A percentile compares a stretch with the other conserved stretches of the same genome.
Conservation (phyloP, 371 early-diverging fungal genomes). For the Paramicrosporidium saccamoebae region DNA sequence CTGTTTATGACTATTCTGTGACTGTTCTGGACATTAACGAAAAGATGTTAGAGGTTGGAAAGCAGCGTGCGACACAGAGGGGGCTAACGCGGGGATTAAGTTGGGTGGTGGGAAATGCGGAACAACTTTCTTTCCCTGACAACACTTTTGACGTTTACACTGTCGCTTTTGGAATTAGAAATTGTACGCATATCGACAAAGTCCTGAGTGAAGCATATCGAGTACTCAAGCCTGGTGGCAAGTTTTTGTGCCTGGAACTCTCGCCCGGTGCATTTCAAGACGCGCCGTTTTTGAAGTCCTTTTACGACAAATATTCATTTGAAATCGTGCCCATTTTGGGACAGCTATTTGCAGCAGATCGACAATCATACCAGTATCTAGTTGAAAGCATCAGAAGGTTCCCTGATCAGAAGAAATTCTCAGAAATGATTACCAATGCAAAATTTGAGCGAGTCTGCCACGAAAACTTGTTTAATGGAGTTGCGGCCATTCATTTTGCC, state of each 20-base stretch:
- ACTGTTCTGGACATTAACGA: constrained; percentile 77
- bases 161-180: constrained; percentile 84
- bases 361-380: constrained; percentile 77
- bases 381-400: constrained; percentile 89
- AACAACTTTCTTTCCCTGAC: constrained; percentile 34
- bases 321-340: constrained; percentile 70
- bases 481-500: constrained; percentile 75
- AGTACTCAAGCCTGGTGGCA: constrained; percentile 71
- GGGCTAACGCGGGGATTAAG: constrained; percentile 2
- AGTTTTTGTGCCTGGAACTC: constrained; percentile 80
- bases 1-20: constrained; percentile 21
- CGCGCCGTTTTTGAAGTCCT: constrained; percentile 38
- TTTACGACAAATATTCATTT: constrained; percentile 76
- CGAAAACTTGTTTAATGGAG: constrained; percentile 79
- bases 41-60: constrained; percentile 68
- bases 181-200: constrained; percentile 67
- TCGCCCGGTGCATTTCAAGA: constrained; percentile 50
- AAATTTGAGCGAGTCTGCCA: constrained; percentile 71
- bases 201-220: constrained; percentile 65
- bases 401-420: constrained; percentile 63
- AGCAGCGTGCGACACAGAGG: constrained; percentile 21
- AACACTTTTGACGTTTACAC: constrained; percentile 63
- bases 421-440: constrained; percentile 47
- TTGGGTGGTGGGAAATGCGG: constrained; percentile 64
- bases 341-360: constrained; percentile 52